These are phyloP conservation scores for Pseudogymnoascus sp. DNA, from an alignment of 2,329 filamentous ascomycete genomes.

Conservation along the genomic window DNA sequence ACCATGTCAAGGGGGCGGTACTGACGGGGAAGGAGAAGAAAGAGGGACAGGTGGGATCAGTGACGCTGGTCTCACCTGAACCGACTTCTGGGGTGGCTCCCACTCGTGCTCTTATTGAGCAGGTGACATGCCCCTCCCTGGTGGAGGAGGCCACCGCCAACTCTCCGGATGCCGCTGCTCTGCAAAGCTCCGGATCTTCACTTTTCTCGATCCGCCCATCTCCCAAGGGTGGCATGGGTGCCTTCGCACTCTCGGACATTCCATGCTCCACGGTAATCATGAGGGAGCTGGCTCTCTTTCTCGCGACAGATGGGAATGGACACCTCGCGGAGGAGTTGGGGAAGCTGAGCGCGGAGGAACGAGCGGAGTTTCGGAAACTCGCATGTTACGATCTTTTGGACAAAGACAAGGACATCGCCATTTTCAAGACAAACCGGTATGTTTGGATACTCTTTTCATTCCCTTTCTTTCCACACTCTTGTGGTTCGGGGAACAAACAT, in stretches of 20 bases:
- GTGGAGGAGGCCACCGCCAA: background rate
- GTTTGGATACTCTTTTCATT: background rate
- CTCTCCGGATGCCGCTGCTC: background rate
- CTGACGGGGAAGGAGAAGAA: constrained; percentile 19
- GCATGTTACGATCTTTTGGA: constrained; percentile 16
- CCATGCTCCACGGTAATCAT: constrained; percentile 20
- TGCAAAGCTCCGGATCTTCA: constrained; percentile 19
- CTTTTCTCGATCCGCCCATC: constrained; percentile 25
- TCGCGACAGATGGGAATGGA: constrained; percentile 10
- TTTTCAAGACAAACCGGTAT: constrained; percentile 28
- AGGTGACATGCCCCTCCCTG: background rate
- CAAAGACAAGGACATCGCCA: constrained; percentile 17
- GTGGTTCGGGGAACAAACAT: background rate
- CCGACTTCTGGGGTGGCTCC: background rate
- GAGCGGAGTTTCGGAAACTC: constrained; percentile 18
- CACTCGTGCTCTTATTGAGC: background rate
- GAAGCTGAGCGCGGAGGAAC: constrained; percentile 17
- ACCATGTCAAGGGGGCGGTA: background rate
- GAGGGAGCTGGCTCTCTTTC: constrained; percentile 23
- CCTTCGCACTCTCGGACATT: constrained; percentile 25
- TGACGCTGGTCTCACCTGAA: constrained; percentile 3
- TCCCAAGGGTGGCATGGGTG: constrained; percentile 24
- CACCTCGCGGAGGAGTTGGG: constrained; percentile 18
- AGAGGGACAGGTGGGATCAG: constrained; percentile 32
- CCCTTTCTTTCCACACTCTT: too few species aligned